Conservation (phyloP, 805 yeast species). For the Candida suzukii region DNA sequence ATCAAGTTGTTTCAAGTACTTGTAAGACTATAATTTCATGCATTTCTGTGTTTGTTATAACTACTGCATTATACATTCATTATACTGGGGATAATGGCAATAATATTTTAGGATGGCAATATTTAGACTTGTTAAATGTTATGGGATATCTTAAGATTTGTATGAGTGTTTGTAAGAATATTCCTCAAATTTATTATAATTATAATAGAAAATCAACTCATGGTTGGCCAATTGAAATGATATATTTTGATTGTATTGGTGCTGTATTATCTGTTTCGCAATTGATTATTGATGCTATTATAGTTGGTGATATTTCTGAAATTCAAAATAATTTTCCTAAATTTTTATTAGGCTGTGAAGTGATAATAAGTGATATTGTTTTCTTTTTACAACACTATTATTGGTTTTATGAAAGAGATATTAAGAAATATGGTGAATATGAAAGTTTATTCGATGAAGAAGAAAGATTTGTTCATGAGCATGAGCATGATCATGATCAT, state of each 20-base stretch:
- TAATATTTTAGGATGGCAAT: conserved; percentile 13
- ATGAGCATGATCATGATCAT: conserved; percentile 26
- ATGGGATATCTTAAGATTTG: conserved; percentile 25
- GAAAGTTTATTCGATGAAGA: conserved; percentile 22
- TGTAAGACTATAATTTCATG: conserved; percentile 10
- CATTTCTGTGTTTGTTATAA: conserved; percentile 5
- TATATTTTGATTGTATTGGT: conserved; percentile 26
- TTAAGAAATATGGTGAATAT: conserved; percentile 15
- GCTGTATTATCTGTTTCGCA: conserved; percentile 23
- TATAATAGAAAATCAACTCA: conserved; percentile 28
- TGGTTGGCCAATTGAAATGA: conserved; percentile 30
- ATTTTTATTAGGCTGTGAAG: conserved; percentile 23
- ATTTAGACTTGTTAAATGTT: conserved; percentile 26
- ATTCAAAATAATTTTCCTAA: conserved; percentile 27
- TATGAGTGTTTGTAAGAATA: conserved; percentile 28
- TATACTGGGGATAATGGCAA: conserved; percentile 7
- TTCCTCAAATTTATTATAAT: conserved; percentile 28
- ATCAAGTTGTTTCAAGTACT: conserved; percentile 17
- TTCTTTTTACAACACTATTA: conserved; percentile 27
- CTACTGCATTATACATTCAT: conserved; percentile 10
- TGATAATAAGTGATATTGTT: conserved; percentile 20
- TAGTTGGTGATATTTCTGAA: conserved; percentile 14
- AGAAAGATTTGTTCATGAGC: conserved; percentile 23
- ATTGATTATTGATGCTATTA: conserved; percentile 22
- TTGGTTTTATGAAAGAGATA: conserved; percentile 19